Evolutionary conservation across 75 land plant genomes (phyloP).

Genomic region (Sequoia sempervirens): DNA sequence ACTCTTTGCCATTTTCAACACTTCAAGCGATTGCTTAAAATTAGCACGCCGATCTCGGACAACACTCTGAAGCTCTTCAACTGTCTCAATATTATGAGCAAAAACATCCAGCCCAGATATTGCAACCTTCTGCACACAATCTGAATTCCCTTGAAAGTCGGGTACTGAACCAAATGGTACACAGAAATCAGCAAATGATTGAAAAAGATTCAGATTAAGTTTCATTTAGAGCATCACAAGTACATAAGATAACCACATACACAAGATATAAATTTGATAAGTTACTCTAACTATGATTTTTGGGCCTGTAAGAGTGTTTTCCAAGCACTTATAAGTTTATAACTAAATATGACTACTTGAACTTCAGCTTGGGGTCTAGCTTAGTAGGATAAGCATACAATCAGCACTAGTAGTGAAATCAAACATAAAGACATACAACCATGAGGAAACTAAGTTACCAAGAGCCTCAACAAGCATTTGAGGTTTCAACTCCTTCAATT

Average conservation of each 20-base stretch:
- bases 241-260: neutral
- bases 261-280: neutral
- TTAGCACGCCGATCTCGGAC: conserved; percentile 95
- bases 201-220: neutral
- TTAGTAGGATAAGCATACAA: neutral
- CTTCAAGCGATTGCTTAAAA: conserved; percentile 91
- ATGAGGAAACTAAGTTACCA: conserved; percentile 37
- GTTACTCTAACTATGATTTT: neutral
- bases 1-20: conserved; percentile 80
- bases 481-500: conserved; percentile 74
- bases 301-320: neutral
- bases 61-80: conserved; percentile 82
- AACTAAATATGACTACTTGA: neutral
- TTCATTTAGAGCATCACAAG: neutral
- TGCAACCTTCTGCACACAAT: conserved; percentile 89
- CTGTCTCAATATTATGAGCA: conserved; percentile 99
- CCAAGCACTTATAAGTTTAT: neutral
- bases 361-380: neutral
- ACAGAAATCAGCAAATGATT: conserved; percentile 4
- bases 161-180: conserved; percentile 57
- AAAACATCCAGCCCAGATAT: conserved; percentile 92
- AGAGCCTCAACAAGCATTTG: conserved; percentile 90
- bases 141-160: conserved; percentile 81
- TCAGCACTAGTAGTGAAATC: neutral
- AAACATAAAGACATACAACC: neutral